Evolutionary conservation across 768 basidiomycete genomes (phyloP).

Genomic region (Hebeloma cylindrosporum): DNA sequence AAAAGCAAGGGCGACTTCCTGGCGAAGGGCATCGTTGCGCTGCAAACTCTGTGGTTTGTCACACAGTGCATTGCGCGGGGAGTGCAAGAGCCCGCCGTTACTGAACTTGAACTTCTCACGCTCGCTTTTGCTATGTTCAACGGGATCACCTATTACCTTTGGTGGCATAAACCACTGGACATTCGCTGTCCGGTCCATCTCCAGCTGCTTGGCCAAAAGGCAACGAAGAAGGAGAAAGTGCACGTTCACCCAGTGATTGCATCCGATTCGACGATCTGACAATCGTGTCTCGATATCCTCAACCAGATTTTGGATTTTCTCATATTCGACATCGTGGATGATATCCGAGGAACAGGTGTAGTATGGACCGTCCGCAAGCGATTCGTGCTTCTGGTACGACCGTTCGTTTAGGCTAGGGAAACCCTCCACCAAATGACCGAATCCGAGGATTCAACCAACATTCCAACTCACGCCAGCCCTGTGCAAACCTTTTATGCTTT

Average conservation of each 20-base stretch:
- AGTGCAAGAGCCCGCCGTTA: slow-evolving; percentile 22
- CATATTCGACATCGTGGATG: no score
- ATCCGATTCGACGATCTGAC: no score
- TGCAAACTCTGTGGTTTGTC: slow-evolving; percentile 35
- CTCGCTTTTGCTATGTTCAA: slow-evolving; percentile 31
- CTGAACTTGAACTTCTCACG: slow-evolving; percentile 35
- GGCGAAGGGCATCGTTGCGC: slow-evolving; percentile 30
- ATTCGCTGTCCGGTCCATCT: slow-evolving; percentile 13
- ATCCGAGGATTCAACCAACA: background rate
- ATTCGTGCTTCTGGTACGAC: background rate
- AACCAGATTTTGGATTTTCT: no score
- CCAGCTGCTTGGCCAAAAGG: no score
- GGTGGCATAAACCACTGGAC: slow-evolving; percentile 40
- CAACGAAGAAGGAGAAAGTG: no score
- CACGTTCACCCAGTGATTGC: no score
- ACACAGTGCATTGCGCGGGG: slow-evolving; percentile 26
- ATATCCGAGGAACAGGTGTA: no score
- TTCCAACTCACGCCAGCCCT: background rate
- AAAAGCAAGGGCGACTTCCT: slow-evolving; percentile 31
- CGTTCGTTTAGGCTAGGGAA: background rate
- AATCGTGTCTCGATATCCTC: no score
- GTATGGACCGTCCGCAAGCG: no score
- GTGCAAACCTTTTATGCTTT: background rate
- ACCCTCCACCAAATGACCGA: background rate
- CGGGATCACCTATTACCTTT: slow-evolving; percentile 27